Evolutionary conservation across 257 asterid genomes (phyloP).

Genomic region (Henckelia pumila): DNA sequence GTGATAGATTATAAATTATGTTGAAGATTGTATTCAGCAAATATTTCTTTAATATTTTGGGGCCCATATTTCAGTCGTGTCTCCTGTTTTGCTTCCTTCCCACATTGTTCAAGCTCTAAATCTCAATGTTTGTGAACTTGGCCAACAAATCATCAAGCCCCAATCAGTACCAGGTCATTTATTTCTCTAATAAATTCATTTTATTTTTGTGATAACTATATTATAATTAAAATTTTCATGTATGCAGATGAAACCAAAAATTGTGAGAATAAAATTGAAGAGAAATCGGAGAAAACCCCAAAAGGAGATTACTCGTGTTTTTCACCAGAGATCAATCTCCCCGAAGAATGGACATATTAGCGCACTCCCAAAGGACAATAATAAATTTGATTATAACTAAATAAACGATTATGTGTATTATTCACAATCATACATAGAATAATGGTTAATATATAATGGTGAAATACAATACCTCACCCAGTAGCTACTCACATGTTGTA

Average conservation of each 20-base stretch:
- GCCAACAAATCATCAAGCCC: constrained; percentile 34
- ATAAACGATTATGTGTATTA: too few relatives aligned
- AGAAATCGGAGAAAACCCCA: constrained; percentile 25
- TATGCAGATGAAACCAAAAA: constrained; percentile 35
- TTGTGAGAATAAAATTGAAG: constrained; percentile 17
- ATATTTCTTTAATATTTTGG: too few relatives aligned
- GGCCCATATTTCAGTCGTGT: constrained; percentile 34
- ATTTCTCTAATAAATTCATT: background rate
- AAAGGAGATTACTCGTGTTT: constrained; percentile 19
- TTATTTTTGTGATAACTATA: background rate
- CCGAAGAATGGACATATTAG: constrained; percentile 36
- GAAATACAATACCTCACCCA: too few relatives aligned
- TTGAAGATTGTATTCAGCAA: too few relatives aligned
- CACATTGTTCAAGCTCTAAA: constrained; percentile 61
- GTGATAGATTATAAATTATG: too few relatives aligned
- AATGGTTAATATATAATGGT: too few relatives aligned
- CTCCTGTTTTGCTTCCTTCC: constrained; percentile 62
- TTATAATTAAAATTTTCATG: background rate
- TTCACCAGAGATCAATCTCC: constrained; percentile 52
- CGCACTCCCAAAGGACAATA: background rate
- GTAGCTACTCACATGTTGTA: too few relatives aligned
- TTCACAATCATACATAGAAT: background rate
- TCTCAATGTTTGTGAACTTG: constrained; percentile 55
- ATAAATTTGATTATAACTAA: too few relatives aligned
- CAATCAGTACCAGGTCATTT: constrained; percentile 33